Evolutionary conservation across 331 rosid genomes (phyloP), one percentile per base, ranked within the genome.

Genomic region (Dryas integrifolia): DNA sequence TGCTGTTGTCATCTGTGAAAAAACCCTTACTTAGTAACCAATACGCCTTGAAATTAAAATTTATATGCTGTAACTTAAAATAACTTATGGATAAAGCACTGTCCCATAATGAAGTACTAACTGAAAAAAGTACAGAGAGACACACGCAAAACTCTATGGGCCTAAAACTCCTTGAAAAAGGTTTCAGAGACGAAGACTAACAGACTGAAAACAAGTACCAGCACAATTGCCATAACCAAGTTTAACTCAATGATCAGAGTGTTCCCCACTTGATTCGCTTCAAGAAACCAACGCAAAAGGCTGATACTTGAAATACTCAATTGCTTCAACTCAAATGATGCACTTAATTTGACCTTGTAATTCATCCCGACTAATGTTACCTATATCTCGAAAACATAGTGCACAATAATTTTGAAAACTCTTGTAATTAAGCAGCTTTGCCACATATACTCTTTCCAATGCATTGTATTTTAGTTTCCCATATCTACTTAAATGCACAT

Each of bases 1-100:
- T 16, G 97, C 95, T 0, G 97, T 86, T 50, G 95, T 88, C 97
- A 94, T 91, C 98, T 94, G 97, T 77, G 53, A 81, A 60, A 58
- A 46, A 80, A 69, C 78, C 84, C 58, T 41, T 70, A 30, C 50
- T 77, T 70, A 73, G 57, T 48, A 48, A 73, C 74, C 45, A 21
- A 55, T 53, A 38, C 43, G 61, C 67, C 30, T 6, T 65, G 62
- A 56, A 47, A 52, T 9, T 35, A 6, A 56, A 73, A 51, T 38
- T 35, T 13, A 6, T 13, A 65, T 45, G 45, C 57, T 6, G 46
- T 40, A 49, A 65, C 18, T 35, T 44, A 59, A 6, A 40, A 49
- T 39, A 12, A 30, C 76, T 7, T 7, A 57, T 14, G 13, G 50
- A 56, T 21, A 14, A 39, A 11, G 47, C 66, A 66, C 30, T 57